These are phyloP conservation scores for Cercospora sojina DNA, from an alignment of 2,329 filamentous ascomycete genomes.

Conservation along the genomic window DNA sequence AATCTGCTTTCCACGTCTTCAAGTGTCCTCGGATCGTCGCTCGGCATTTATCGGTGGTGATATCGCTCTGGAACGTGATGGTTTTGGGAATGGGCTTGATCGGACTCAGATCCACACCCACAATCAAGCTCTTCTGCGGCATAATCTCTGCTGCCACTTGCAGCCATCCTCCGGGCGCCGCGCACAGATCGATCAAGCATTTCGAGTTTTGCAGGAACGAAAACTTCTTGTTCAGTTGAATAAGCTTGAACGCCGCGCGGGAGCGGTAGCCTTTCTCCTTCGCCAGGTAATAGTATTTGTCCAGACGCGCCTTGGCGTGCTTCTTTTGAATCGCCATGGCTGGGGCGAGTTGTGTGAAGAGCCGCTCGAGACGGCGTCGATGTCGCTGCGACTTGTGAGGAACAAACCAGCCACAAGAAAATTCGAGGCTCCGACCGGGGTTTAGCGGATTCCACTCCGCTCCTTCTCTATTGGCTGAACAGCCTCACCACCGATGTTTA, in stretches of 20 bases:
- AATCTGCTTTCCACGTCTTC: constrained; percentile 95
- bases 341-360: background rate
- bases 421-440: background rate
- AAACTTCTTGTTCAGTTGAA: constrained; percentile 99
- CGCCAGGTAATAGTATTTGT: constrained; percentile 98
- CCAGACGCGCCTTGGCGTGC: constrained; percentile 95
- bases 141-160: constrained; percentile 95
- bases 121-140: constrained; percentile 83
- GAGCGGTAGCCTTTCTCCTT: constrained; percentile 98
- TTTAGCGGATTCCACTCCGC: background rate
- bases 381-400: background rate
- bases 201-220: constrained; percentile 95
- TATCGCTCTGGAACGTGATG: constrained; percentile 96
- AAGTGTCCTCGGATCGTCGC: constrained; percentile 84
- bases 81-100: constrained; percentile 94
- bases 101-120: constrained; percentile 89
- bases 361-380: background rate
- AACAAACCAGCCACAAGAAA: constrained; percentile 1
- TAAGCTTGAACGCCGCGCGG: constrained; percentile 94
- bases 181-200: constrained; percentile 95
- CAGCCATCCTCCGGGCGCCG: constrained; percentile 94
- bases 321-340: constrained; percentile 97
- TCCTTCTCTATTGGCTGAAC: background rate
- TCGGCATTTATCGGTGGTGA: constrained; percentile 94
- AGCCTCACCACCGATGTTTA: background rate